Percentiles rank a stretch among this genome's conserved stretches.
Evolutionary conservation across 805 yeast genomes (phyloP).

Genomic region (Starmerella cellae): DNA sequence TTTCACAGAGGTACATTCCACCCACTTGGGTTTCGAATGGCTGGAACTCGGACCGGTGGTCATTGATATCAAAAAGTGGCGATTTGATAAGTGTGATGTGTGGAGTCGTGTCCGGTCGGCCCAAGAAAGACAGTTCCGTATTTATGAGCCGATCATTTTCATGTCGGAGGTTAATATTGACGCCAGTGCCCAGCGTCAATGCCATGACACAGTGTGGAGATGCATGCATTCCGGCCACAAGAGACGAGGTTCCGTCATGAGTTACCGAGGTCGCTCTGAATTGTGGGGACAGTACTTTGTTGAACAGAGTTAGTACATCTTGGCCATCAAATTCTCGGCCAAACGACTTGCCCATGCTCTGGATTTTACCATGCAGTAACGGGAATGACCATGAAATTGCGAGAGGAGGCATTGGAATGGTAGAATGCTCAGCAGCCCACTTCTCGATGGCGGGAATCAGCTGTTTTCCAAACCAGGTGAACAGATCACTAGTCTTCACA

Average conservation of each 20-base stretch:
- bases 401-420: constrained; percentile 1
- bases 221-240: constrained; percentile 16
- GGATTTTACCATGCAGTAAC: constrained; percentile 14
- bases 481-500: constrained; percentile 6
- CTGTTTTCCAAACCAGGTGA: constrained; percentile 16
- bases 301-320: constrained; percentile 10
- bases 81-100: constrained; percentile 2
- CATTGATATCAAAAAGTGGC: constrained; percentile 8
- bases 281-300: constrained; percentile 4
- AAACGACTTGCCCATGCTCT: constrained; percentile 22
- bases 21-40: constrained; percentile 19
- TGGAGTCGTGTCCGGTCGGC: constrained; percentile 10
- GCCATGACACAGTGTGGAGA: constrained; percentile 15
- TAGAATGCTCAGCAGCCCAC: background rate
- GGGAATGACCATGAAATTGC: constrained; percentile 24
- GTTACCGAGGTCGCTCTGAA: constrained; percentile 7
- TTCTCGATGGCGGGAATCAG: constrained; percentile 4
- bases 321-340: constrained; percentile 3
- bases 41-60: constrained; percentile 11
- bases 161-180: constrained; percentile 13
- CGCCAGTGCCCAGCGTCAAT: constrained; percentile 22
- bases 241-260: constrained; percentile 21
- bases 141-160: constrained; percentile 7
- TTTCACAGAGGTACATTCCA: constrained; percentile 15
- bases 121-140: constrained; percentile 20